These are phyloP conservation scores for Phycomyces blakesleeanus DNA, from an alignment of 192 early-diverging fungal species.

Conservation along the genomic window DNA sequence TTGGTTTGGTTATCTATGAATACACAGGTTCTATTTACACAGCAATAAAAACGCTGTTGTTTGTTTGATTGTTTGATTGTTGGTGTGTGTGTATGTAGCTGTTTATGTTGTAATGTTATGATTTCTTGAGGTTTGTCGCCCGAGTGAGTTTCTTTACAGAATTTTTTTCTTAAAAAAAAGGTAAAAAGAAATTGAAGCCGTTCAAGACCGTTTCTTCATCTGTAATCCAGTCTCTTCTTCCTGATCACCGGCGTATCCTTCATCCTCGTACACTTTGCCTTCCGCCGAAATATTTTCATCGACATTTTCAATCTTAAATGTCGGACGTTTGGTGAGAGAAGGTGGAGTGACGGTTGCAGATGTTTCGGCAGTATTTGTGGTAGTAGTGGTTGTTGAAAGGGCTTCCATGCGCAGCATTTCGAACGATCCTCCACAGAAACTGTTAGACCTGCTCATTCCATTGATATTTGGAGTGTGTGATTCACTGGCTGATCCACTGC, in stretches of 20 bases:
- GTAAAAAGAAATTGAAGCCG: too few species aligned
- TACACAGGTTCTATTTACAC: too few species aligned
- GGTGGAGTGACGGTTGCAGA: not conserved
- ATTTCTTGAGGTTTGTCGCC: not conserved
- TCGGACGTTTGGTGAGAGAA: not conserved
- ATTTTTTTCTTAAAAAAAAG: too few species aligned
- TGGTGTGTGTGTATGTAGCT: not conserved
- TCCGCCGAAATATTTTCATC: not conserved
- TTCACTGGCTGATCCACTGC: constrained; percentile 26
- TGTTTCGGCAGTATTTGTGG: not conserved
- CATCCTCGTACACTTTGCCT: not conserved
- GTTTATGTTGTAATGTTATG: constrained; percentile 1
- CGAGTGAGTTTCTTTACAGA: not conserved
- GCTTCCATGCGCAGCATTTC: constrained; percentile 44
- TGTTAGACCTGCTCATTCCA: constrained; percentile 42
- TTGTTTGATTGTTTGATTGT: too few species aligned
- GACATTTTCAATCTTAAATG: constrained; percentile 19
- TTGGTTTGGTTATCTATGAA: not conserved
- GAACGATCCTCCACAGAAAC: constrained; percentile 19
- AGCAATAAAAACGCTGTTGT: too few species aligned
- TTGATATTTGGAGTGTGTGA: constrained; percentile 22
- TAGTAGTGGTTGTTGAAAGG: constrained; percentile 3
- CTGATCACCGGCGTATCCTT: not conserved
- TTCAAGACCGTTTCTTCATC: not conserved
- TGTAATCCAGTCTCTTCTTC: not conserved